These are phyloP conservation scores for Candida khao-thaluensis DNA, from an alignment of 805 yeast species.

Conservation along the genomic window DNA sequence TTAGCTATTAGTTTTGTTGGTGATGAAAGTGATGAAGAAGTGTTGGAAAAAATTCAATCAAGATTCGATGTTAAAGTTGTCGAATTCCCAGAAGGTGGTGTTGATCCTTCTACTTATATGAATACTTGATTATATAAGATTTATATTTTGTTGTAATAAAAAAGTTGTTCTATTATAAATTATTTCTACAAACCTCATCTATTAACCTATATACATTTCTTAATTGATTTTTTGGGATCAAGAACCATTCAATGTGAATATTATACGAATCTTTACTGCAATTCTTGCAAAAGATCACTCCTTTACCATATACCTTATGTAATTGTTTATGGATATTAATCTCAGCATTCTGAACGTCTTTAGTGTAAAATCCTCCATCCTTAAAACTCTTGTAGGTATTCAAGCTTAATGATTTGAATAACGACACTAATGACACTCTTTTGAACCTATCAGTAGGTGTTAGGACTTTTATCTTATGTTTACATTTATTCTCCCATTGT, in stretches of 20 bases:
- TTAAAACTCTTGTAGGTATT: conserved; percentile 1
- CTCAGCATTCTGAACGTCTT: conserved; percentile 37
- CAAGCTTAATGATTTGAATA: conserved; percentile 9
- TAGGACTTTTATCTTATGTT: conserved; percentile 42
- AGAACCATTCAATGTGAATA: conserved; percentile 56
- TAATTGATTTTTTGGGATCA: conserved; percentile 46
- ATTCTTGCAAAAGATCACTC: conserved; percentile 48
- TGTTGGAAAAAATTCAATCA: conserved; percentile 89
- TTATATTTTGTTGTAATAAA: neutral
- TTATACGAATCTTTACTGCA: conserved; percentile 32
- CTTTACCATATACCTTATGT: conserved; percentile 43
- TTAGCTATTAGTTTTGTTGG: conserved; percentile 89
- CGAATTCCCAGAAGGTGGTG: conserved; percentile 97
- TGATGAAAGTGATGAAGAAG: conserved; percentile 82
- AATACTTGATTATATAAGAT: conserved; percentile 56
- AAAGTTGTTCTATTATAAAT: conserved; percentile 3
- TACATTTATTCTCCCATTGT: conserved; percentile 56
- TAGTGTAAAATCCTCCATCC: conserved; percentile 43
- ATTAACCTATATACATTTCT: conserved; percentile 30
- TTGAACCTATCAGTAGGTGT: conserved; percentile 27
- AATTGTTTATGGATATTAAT: conserved; percentile 39
- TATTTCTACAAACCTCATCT: conserved; percentile 19
- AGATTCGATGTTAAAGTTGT: conserved; percentile 95
- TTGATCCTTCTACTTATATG: conserved; percentile 97
- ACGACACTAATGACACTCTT: neutral